Evolutionary conservation across 768 basidiomycete species (phyloP).

Genomic region (Tulasnella sp.): DNA sequence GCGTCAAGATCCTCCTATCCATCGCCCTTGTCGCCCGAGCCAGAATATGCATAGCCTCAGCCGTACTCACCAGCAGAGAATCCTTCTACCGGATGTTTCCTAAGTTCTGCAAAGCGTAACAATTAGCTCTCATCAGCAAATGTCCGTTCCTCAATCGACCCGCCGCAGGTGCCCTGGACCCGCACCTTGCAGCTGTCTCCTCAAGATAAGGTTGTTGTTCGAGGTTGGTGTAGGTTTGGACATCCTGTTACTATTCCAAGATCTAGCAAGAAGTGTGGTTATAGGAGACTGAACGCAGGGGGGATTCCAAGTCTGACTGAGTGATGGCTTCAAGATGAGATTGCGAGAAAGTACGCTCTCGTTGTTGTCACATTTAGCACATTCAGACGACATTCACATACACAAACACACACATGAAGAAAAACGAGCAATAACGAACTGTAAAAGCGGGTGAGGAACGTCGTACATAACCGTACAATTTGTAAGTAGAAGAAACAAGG

Average conservation of each 20-base stretch:
- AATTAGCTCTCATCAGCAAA: background rate
- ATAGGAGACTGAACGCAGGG: too few relatives aligned
- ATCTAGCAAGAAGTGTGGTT: too few relatives aligned
- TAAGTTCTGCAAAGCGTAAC: slow-evolving; percentile 47
- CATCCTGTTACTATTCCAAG: background rate
- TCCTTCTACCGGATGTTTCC: slow-evolving; percentile 87
- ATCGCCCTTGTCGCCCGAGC: slow-evolving; percentile 13
- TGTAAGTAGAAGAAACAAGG: slow-evolving; percentile 4
- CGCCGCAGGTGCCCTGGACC: background rate
- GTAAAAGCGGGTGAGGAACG: too few relatives aligned
- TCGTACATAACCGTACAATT: background rate
- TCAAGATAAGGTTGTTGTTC: slow-evolving; percentile 54
- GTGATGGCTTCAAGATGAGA: too few relatives aligned
- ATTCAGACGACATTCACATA: too few relatives aligned
- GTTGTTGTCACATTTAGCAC: too few relatives aligned
- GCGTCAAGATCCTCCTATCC: background rate
- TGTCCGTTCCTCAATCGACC: background rate
- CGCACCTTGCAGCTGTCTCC: slow-evolving; percentile 49
- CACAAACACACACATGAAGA: too few relatives aligned
- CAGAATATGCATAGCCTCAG: slow-evolving; percentile 7
- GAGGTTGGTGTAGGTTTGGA: background rate
- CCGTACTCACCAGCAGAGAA: slow-evolving; percentile 75
- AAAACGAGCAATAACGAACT: too few relatives aligned
- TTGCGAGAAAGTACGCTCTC: too few relatives aligned
- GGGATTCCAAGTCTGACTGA: too few relatives aligned